Evolutionary conservation across 2,329 filamentous ascomycete genomes (phyloP), one percentile per base, ranked within the genome.

Genomic region (Stachybotrys elegans): DNA sequence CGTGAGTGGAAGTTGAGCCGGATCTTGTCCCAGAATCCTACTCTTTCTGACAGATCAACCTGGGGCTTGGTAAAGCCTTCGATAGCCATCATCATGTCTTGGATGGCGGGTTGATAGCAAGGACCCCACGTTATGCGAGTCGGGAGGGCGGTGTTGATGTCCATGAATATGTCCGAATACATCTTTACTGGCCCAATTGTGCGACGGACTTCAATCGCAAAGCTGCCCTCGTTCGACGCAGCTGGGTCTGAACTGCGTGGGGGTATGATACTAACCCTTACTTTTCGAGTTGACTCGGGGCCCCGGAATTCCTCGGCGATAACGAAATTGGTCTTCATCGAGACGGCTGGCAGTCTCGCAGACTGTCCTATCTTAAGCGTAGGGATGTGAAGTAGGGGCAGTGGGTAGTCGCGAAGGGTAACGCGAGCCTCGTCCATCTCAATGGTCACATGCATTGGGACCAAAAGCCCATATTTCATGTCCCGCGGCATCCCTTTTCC

Each of bases 31-130:
- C 93, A 98, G 70, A 98, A 98, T 4, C 93, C 93, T 38, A 95
- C 89, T 44, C 86, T 79, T 51, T 98, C 94, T 0, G 93, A 97
- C 1, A 88, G 86, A 62, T 98, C 94, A 22, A 96, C 75, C 50
- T 92, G 91, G 7, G 92, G 89, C 61, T 98, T 98, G 1, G 92
- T 96, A 62, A 98, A 97, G 3, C 88, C 92, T 66, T 98, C 93
- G 48, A 98, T 87, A 21, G 91, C 91, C 79, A 97, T 96, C 93
- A 98, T 98, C 86, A 97, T 95, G 59, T 98, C 94, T 63, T 98
- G 93, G 40, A 98, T 92, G 2, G 92, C 92, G 22, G 94, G 93
- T 59, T 98, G 94, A 58, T 97, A 98, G 3, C 91, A 95, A 37
- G 93, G 91, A 7, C 91, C 91, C 94, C 93, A 98, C 0, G 92